These are phyloP conservation scores for Onygenales sp. DNA, from an alignment of 2,329 filamentous ascomycete genomes.

Conservation along the genomic window DNA sequence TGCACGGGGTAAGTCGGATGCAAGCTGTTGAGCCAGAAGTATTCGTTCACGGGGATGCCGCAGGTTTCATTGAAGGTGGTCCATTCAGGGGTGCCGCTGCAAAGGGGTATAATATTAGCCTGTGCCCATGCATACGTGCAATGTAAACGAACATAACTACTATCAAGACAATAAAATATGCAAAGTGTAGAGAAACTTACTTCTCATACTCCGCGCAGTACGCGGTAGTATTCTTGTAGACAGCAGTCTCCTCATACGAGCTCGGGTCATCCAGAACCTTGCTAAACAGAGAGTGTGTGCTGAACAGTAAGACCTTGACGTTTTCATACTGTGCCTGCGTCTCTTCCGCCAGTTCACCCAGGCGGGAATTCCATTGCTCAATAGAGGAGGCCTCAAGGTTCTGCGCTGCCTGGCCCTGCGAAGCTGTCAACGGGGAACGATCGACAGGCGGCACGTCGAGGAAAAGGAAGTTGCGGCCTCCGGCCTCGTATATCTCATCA, in stretches of 20 bases:
- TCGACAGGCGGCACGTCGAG: slow-evolving; percentile 43
- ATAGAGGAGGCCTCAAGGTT: slow-evolving; percentile 19
- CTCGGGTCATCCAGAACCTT: slow-evolving; percentile 31
- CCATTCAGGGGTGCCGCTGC: slow-evolving; percentile 1
- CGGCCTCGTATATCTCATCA: slow-evolving; percentile 38
- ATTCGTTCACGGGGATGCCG: slow-evolving; percentile 34
- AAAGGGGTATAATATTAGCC: neutral
- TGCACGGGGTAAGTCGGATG: slow-evolving; percentile 40
- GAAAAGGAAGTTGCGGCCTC: slow-evolving; percentile 46
- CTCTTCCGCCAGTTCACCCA: slow-evolving; percentile 21
- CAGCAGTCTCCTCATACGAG: slow-evolving; percentile 28
- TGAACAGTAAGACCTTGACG: slow-evolving; percentile 28
- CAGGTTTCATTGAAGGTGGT: slow-evolving; percentile 19
- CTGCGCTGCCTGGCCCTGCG: slow-evolving; percentile 5
- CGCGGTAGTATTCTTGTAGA: slow-evolving; percentile 31
- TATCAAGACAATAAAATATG: neutral
- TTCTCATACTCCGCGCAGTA: slow-evolving; percentile 33
- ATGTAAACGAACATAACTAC: neutral
- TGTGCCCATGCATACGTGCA: slow-evolving; percentile 3
- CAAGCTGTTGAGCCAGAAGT: slow-evolving; percentile 38
- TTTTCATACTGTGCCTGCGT: slow-evolving; percentile 23
- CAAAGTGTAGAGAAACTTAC: neutral
- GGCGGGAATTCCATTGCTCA: slow-evolving; percentile 30
- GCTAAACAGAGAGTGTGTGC: slow-evolving; percentile 30
- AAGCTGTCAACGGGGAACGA: slow-evolving; percentile 3